Conservation (phyloP, 2,329 filamentous ascomycete species). For the Cladorrhinum sp. region DNA sequence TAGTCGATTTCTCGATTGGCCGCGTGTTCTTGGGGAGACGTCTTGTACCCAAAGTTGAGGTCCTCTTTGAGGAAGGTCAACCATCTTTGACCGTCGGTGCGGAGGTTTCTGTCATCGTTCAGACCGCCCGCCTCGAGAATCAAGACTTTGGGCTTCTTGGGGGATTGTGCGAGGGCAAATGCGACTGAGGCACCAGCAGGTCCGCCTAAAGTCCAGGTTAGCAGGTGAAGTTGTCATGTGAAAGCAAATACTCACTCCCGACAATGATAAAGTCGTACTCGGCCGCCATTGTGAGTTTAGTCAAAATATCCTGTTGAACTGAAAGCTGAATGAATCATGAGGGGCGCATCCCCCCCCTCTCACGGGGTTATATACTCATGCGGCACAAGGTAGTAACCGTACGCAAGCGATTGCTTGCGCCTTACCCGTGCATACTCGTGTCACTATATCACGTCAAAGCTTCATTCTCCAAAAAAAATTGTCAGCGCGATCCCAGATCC, state of each 20-base stretch:
- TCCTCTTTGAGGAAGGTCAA: slow-evolving; percentile 45
- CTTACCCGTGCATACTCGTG: neutral
- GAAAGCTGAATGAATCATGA: neutral
- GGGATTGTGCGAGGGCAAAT: slow-evolving; percentile 45
- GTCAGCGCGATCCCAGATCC: too few relatives aligned
- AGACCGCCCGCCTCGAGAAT: slow-evolving; percentile 58
- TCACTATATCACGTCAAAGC: neutral
- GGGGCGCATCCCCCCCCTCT: too few relatives aligned
- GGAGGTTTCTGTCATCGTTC: slow-evolving; percentile 46
- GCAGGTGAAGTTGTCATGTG: neutral
- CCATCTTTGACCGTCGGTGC: slow-evolving; percentile 55
- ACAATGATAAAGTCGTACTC: slow-evolving; percentile 36
- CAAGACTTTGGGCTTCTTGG: slow-evolving; percentile 50
- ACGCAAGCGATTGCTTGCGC: neutral
- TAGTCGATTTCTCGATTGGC: slow-evolving; percentile 45
- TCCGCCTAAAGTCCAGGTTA: slow-evolving; percentile 42
- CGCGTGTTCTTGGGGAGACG: slow-evolving; percentile 43
- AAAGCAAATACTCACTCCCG: slow-evolving; percentile 30
- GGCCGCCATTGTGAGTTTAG: slow-evolving; percentile 17
- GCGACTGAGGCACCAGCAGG: slow-evolving; percentile 58
- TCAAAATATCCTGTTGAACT: neutral
- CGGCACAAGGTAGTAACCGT: too few relatives aligned
- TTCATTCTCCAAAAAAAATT: too few relatives aligned
- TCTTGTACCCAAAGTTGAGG: slow-evolving; percentile 54
- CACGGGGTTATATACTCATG: neutral